Evolutionary conservation across 2,329 filamentous ascomycete species (phyloP), one percentile per base, ranked within the genome.

Genomic region (Neonectria hederae): DNA sequence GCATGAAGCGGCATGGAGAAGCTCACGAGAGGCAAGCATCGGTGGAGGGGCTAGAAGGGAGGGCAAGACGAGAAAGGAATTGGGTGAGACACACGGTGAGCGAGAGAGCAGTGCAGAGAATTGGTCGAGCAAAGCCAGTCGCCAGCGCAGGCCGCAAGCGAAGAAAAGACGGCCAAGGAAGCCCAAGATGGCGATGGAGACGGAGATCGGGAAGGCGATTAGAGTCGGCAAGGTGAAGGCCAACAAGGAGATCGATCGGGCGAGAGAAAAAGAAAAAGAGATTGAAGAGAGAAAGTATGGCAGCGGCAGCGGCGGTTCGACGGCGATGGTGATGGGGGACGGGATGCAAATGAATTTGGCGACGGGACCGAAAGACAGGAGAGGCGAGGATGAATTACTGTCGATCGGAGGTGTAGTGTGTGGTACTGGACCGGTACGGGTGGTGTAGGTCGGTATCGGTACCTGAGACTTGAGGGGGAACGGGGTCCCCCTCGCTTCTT

Each of bases 91-190:
- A 65, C 48, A 51, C 48, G 28, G 7, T 53, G 56, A 43, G 35
- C 32, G 54, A 43, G 60, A 61, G 55, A 70, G 63, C n/a, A 59
- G 58, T 6, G 11, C 46, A 55, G 63, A 72, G 67, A 65, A 28
- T n/a, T n/a, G 28, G 10, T 63, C 70, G 63, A 61, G 58, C 48
- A 56, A 62, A 72, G 67, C 67, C 65, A 72, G 70, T 67, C 67
- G 63, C 69, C 70, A 73, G 62, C 64, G 69, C 68, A 62, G 59
- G 65, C 69, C 62, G 67, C 62, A 68, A 72, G 62, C 67, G 69
- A 73, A 73, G 54, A 35, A 26, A 35, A 56, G 17, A 49, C 46
- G 21, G 40, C 46, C 32, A 17, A 64, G 59, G 38, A 58, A 19
- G 22, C 40, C 38, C 43, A 40, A 48, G 49, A 62, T 35, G 46